phyloP scores from a whole-genome alignment of 441 rosid species.

The Adansonia madagascariensis region DNA sequence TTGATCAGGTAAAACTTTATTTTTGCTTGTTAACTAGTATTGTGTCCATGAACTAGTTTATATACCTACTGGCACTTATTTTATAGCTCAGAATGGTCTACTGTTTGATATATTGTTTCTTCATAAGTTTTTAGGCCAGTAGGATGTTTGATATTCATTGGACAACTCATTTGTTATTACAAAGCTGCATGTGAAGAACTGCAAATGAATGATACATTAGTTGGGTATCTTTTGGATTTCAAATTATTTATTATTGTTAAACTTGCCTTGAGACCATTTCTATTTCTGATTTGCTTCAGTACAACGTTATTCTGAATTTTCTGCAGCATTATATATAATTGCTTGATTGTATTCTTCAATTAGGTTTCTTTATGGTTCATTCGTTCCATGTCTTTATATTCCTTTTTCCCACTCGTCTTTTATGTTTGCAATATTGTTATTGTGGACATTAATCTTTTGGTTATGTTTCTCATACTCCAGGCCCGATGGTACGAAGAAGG shows the following conservation, averaged over 20 bases:
- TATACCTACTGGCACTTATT: not conserved
- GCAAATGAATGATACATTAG: not conserved
- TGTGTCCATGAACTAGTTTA: not conserved
- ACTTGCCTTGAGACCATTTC: not conserved
- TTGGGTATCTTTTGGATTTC: not conserved
- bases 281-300: not conserved
- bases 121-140: not conserved
- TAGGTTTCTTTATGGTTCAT: not conserved
- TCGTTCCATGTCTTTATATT: not conserved
- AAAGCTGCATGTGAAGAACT: not conserved
- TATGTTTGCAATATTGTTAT: not conserved
- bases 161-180: not conserved
- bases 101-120: not conserved
- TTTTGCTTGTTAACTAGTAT: not conserved
- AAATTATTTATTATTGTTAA: not conserved
- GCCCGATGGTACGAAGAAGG: slow-evolving; percentile 97
- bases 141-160: not conserved
- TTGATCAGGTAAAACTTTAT: slow-evolving; percentile 65
- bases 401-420: not conserved
- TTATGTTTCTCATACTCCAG: slow-evolving; percentile 40
- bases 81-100: not conserved
- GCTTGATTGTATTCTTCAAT: not conserved
- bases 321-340: not conserved
- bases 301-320: not conserved
- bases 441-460: not conserved